These are phyloP conservation scores for Phialemonium atrogriseum DNA, from an alignment of 2,329 filamentous ascomycete species.

Conservation along the genomic window DNA sequence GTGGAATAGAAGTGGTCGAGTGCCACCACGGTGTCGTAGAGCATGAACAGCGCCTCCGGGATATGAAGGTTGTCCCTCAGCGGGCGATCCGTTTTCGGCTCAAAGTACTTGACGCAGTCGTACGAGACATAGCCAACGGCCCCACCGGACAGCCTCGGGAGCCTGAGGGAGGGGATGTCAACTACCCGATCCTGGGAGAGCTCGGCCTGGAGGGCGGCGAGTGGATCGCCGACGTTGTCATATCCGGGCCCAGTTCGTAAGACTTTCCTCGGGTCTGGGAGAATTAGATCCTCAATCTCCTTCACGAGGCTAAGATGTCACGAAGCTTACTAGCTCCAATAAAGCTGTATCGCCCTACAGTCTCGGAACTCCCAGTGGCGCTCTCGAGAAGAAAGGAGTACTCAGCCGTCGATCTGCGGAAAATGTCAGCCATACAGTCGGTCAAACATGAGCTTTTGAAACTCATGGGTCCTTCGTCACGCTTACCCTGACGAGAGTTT, in stretches of 20 bases:
- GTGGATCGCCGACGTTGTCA: conserved; percentile 74
- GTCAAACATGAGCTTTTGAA: too few species aligned
- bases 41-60: conserved; percentile 93
- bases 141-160: conserved; percentile 83
- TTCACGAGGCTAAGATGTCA: not conserved
- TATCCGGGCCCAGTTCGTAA: conserved; percentile 82
- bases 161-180: conserved; percentile 68
- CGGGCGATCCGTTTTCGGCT: conserved; percentile 86
- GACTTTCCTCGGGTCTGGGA: conserved; percentile 66
- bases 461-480: too few species aligned
- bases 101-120: conserved; percentile 95
- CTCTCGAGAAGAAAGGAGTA: conserved; percentile 95
- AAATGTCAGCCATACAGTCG: too few species aligned
- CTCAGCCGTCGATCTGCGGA: too few species aligned
- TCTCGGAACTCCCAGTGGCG: conserved; percentile 69
- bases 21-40: conserved; percentile 89
- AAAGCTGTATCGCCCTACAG: conserved; percentile 92
- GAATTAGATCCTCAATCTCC: conserved; percentile 5
- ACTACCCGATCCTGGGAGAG: conserved; percentile 72
- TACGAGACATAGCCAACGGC: conserved; percentile 97
- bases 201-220: conserved; percentile 75
- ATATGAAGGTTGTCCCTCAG: conserved; percentile 84
- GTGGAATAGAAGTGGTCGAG: conserved; percentile 93
- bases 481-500: too few species aligned
- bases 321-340: conserved; percentile 48